phyloP scores from a whole-genome alignment of 2,329 filamentous ascomycete genomes.

The Colletotrichum godetiae region DNA sequence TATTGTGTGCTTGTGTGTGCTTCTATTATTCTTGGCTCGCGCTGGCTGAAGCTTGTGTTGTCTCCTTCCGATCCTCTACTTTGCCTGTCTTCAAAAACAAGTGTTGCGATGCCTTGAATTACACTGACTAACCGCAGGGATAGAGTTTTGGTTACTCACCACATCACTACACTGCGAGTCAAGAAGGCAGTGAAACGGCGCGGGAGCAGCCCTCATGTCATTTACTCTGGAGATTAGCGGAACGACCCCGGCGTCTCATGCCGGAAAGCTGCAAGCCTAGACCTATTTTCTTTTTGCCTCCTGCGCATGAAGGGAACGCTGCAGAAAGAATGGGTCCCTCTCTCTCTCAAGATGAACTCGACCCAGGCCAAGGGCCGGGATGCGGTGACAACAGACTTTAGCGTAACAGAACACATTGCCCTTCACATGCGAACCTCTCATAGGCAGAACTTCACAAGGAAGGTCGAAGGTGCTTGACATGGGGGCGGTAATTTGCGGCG shows the following conservation, averaged over 20 bases:
- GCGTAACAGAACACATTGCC: not conserved
- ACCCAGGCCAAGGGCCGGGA: not conserved
- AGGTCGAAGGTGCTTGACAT: not conserved
- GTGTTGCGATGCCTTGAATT: not conserved
- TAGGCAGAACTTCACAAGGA: not conserved
- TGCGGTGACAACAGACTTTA: not conserved
- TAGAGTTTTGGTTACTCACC: not conserved
- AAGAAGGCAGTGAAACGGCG: not conserved
- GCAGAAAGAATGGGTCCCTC: slow-evolving; percentile 10
- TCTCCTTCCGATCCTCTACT: not conserved
- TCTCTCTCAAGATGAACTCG: slow-evolving; percentile 4
- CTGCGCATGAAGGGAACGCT: not conserved
- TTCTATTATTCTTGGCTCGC: not conserved
- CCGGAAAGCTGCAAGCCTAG: not conserved
- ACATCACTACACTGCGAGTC: not conserved
- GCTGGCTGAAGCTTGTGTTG: slow-evolving; percentile 14
- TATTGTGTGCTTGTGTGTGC: not conserved
- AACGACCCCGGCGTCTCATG: not conserved
- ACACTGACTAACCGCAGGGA: not conserved
- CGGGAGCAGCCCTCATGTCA: not conserved
- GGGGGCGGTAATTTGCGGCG: not conserved
- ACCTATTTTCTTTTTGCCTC: not conserved
- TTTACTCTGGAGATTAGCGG: not conserved
- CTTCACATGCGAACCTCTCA: slow-evolving; percentile 13
- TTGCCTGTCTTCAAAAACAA: not conserved